Evolutionary conservation across 2,329 filamentous ascomycete genomes (phyloP).

Genomic region (Ophiostoma triangulosporum): DNA sequence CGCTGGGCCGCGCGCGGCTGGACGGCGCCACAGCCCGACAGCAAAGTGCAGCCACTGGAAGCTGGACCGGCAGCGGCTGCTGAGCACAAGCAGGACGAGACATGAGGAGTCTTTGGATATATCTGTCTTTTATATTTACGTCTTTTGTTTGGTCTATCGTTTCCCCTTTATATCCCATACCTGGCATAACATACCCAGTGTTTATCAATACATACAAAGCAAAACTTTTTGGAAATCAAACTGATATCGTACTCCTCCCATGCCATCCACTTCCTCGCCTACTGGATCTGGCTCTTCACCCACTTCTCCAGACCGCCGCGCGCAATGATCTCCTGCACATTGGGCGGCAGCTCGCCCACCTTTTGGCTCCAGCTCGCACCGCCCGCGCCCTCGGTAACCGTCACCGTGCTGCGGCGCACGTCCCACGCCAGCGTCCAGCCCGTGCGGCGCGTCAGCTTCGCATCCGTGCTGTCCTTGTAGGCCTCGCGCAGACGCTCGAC

Average conservation of each 20-base stretch:
- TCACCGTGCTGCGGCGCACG: conserved; percentile 55
- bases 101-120: background rate
- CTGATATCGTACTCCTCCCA: conserved; percentile 2
- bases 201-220: background rate
- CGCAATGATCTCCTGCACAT: conserved; percentile 77
- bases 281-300: conserved; percentile 56
- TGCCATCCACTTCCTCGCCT: background rate
- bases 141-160: background rate
- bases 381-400: conserved; percentile 53
- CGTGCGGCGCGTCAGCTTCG: conserved; percentile 51
- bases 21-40: background rate
- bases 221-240: conserved; percentile 3
- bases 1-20: background rate
- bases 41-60: background rate
- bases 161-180: background rate
- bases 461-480: conserved; percentile 27
- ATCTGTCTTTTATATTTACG: background rate
- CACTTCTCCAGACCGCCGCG: conserved; percentile 67
- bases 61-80: background rate
- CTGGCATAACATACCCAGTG: background rate
- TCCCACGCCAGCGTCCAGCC: conserved; percentile 82
- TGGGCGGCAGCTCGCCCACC: conserved; percentile 41
- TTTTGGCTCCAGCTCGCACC: conserved; percentile 63
- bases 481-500: conserved; percentile 51
- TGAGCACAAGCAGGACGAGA: background rate